Conservation (phyloP, 257 asterid genomes). For the Fraxinus quadrangulata region DNA sequence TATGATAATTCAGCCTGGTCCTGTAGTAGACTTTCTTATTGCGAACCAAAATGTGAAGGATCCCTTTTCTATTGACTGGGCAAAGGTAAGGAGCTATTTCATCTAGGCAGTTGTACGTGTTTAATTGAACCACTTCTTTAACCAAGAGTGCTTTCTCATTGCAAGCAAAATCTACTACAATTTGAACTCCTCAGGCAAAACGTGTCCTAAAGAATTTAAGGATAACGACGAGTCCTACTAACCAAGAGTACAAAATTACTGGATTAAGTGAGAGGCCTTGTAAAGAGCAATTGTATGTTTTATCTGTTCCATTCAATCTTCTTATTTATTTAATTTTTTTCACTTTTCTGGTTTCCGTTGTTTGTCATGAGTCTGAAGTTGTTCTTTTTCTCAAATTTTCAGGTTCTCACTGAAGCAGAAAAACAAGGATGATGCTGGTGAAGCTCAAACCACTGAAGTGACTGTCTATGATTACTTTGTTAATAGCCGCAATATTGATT, state of each 20-base stretch:
- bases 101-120: not conserved
- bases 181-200: slow-evolving; percentile 59
- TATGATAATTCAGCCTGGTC: slow-evolving; percentile 86
- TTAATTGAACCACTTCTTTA: not conserved
- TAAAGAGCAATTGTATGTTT: slow-evolving; percentile 63
- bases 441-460: slow-evolving; percentile 52
- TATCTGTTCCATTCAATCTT: slow-evolving; percentile 18
- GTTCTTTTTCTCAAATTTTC: slow-evolving; percentile 17
- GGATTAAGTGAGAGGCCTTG: slow-evolving; percentile 81
- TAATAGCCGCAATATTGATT: slow-evolving; percentile 64
- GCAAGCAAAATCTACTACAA: not conserved
- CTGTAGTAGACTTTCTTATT: slow-evolving; percentile 66
- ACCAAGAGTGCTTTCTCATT: slow-evolving; percentile 11
- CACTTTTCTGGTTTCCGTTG: not conserved
- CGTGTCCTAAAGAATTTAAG: slow-evolving; percentile 77
- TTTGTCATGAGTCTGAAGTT: not conserved
- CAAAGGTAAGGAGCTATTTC: slow-evolving; percentile 47
- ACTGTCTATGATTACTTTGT: slow-evolving; percentile 91
- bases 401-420: slow-evolving; percentile 75
- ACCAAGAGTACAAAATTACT: slow-evolving; percentile 79
- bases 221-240: slow-evolving; percentile 68
- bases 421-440: slow-evolving; percentile 59
- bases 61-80: slow-evolving; percentile 78
- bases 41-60: slow-evolving; percentile 79
- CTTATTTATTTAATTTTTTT: slow-evolving; percentile 1